Base-by-base conservation (phyloP, 1,139 yeast species). In the Suhomyces anneliseae region DNA sequence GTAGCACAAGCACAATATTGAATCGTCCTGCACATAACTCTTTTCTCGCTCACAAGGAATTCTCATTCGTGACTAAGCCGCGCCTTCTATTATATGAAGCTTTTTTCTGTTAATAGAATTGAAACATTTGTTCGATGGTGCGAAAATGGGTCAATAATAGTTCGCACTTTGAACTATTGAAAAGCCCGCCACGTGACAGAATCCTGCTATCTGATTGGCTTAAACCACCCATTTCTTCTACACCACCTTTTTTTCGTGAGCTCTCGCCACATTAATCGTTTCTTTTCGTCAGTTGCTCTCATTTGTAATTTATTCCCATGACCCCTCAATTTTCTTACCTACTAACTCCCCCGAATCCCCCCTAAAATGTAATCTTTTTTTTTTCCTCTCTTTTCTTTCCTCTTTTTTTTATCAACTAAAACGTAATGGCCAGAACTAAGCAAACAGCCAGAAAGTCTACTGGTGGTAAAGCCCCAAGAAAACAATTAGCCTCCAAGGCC, bases 391-490 rank as follows among this genome's bases (percentile, higher is more conserved):
- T 29, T 44, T 34, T 44, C 48, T 39, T 48, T 42, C 34, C 4
- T 19, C 39, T 39, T 39, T 35, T 34, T 47, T 43, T 37, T 40
- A 46, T 24, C 34, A 37, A 12, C 32, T 7, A 11, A 31, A 34
- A 33, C 43, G 62, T 44, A 42, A 75, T 75, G 80, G 80, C 80
- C 50, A 75, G 80, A 75, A 75, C 80, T 46, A 75, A 75, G 61
- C 80, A 75, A 69, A 75, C 80, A 49, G 80, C 80, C 50, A 75
- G 80, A 74, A 75, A 75, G 62, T 75, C 79, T 44, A 75, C 80
- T 51, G 80, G 80, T 63, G 80, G 80, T 64, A 75, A 75, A 60
- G 80, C 80, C 42, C 80, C 80, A 61, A 75, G 80, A 74, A 75
- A 75, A 64, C 80, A 75, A 63, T 72, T 75, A 59, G 80, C 80